phyloP scores from a whole-genome alignment of 352 stramenopile species.

The Globisporangium paroecandrum region DNA sequence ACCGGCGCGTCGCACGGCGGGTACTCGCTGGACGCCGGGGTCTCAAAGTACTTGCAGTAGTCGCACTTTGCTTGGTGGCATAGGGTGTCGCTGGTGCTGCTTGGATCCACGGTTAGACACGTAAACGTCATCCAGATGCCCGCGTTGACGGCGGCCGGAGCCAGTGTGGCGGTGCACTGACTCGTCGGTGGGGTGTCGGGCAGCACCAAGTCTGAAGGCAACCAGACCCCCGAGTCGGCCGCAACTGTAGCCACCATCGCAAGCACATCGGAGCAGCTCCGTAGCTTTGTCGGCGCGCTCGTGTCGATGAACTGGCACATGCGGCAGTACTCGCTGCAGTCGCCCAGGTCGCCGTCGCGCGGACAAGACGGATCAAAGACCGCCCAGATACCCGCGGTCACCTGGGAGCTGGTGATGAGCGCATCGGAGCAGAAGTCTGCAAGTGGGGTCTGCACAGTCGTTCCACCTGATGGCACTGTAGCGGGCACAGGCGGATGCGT shows the following conservation, averaged over 20 bases:
- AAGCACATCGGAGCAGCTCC: constrained; percentile 1
- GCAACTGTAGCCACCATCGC: background rate
- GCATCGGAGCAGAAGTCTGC: constrained; percentile 3
- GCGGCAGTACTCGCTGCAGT: constrained; percentile 16
- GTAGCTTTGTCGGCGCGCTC: constrained; percentile 4
- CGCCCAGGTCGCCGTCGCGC: background rate
- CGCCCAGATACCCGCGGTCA: constrained; percentile 6
- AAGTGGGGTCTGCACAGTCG: background rate
- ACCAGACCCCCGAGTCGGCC: background rate
- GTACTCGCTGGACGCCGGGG: background rate
- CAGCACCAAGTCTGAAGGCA: background rate
- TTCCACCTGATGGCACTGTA: background rate
- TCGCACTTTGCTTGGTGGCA: constrained; percentile 9
- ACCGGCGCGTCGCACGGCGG: constrained; percentile 9
- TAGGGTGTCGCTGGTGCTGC: background rate
- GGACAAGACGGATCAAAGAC: constrained; percentile 15
- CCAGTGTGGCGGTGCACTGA: background rate
- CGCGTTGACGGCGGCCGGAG: background rate
- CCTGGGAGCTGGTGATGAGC: background rate
- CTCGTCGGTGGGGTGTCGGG: constrained; percentile 1
- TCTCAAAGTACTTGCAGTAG: constrained; percentile 19
- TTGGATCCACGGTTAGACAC: background rate
- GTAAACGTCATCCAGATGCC: constrained; percentile 12
- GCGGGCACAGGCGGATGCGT: too few relatives aligned
- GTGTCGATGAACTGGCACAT: constrained; percentile 16